phyloP scores from a whole-genome alignment of 2,329 filamentous ascomycete species.

The Xylaria sp. region DNA sequence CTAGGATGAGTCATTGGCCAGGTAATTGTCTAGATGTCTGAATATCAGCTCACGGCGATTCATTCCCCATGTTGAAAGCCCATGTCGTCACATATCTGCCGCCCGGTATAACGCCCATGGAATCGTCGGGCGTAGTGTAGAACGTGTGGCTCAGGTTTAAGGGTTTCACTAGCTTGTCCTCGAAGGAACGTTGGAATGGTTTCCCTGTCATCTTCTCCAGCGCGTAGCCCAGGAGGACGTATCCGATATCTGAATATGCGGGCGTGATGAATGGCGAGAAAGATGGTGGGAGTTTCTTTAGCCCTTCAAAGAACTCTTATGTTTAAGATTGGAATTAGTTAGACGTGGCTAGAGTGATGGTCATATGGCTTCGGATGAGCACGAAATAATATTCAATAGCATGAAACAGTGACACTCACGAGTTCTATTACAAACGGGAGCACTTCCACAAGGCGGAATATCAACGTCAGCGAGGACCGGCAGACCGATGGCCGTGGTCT shows the following conservation, averaged over 20 bases:
- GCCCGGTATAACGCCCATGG: constrained; percentile 51
- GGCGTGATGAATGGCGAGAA: constrained; percentile 50
- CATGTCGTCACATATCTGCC: constrained; percentile 46
- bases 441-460: constrained; percentile 48
- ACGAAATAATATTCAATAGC: not conserved
- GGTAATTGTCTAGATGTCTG: not conserved
- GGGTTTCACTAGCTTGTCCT: constrained; percentile 47
- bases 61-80: constrained; percentile 48
- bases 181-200: constrained; percentile 46
- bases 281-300: constrained; percentile 47
- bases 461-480: constrained; percentile 42
- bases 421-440: constrained; percentile 46
- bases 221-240: constrained; percentile 51
- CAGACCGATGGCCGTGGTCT: constrained; percentile 44
- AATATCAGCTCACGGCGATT: constrained; percentile 43
- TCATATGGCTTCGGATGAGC: not conserved
- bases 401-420: constrained; percentile 34
- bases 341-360: constrained; percentile 11
- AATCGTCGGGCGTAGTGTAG: constrained; percentile 46
- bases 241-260: constrained; percentile 53
- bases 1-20: not conserved
- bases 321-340: constrained; percentile 10
- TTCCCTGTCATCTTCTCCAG: constrained; percentile 51
- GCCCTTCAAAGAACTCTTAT: constrained; percentile 47
- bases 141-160: constrained; percentile 50